Evolutionary conservation across 2,329 filamentous ascomycete genomes (phyloP).

Genomic region (Amylocarpus encephaloides): DNA sequence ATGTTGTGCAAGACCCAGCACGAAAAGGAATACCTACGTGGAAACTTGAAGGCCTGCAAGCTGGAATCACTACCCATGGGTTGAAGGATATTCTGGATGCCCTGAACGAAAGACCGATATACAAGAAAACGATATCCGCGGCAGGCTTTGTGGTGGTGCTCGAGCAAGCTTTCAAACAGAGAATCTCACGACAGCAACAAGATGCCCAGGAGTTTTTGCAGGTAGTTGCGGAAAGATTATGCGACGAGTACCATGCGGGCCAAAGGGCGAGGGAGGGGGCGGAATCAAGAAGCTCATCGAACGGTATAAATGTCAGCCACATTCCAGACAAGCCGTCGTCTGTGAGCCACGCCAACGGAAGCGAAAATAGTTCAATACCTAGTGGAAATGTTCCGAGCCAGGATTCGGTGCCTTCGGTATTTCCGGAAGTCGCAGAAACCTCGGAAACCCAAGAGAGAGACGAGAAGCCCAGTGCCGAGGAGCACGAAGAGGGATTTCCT

Average conservation of each 20-base stretch:
- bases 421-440: neutral
- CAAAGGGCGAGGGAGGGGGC: constrained; percentile 62
- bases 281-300: constrained; percentile 23
- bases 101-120: constrained; percentile 87
- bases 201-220: constrained; percentile 97
- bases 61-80: constrained; percentile 75
- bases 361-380: neutral
- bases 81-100: constrained; percentile 89
- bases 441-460: neutral
- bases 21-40: constrained; percentile 45
- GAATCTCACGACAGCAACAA: constrained; percentile 91
- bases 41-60: constrained; percentile 65
- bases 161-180: constrained; percentile 79
- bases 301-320: neutral
- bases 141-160: constrained; percentile 76
- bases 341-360: neutral
- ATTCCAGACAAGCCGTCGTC: neutral
- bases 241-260: constrained; percentile 90
- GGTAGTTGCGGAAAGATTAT: constrained; percentile 83
- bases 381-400: neutral
- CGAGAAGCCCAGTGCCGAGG: constrained; percentile 2
- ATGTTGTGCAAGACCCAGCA: constrained; percentile 46
- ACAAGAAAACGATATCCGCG: constrained; percentile 88
- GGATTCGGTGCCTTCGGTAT: neutral
- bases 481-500: constrained; percentile 69